Percentiles rank a stretch among this genome's conserved stretches.
phyloP scores from a whole-genome alignment of 306 rosid genomes.

The Vicia sativa region DNA sequence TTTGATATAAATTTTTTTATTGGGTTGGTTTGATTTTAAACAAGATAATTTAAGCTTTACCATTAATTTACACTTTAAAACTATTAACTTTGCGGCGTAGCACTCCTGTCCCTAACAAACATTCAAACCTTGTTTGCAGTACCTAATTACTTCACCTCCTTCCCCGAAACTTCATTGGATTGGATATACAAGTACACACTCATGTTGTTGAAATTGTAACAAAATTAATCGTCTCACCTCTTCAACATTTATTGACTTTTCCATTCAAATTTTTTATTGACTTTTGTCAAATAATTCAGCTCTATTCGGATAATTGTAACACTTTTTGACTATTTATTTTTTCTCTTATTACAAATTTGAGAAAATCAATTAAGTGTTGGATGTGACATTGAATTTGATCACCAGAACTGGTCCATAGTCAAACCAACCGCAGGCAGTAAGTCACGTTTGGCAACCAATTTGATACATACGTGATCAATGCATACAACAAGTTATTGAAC shows the following conservation, averaged over 20 bases:
- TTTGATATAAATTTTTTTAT: too few species aligned
- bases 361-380: not conserved
- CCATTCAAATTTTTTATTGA: too few species aligned
- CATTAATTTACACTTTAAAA: too few species aligned
- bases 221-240: not conserved
- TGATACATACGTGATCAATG: not conserved
- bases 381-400: not conserved
- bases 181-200: not conserved
- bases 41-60: too few species aligned
- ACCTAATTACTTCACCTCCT: not conserved
- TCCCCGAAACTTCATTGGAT: not conserved
- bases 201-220: not conserved
- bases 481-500: not conserved
- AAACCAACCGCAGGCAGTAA: not conserved
- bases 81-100: too few species aligned
- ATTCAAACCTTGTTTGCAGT: not conserved
- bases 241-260: not conserved
- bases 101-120: too few species aligned
- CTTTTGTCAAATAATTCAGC: not conserved
- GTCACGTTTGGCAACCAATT: slow-evolving; percentile 27
- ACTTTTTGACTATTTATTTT: not conserved
- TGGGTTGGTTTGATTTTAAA: too few species aligned
- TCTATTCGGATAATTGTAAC: not conserved
- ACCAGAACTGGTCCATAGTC: slow-evolving; percentile 4
- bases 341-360: not conserved